Evolutionary conservation across 495 filamentous ascomycete genomes (phyloP).

Genomic region (Filosporella fistucella): DNA sequence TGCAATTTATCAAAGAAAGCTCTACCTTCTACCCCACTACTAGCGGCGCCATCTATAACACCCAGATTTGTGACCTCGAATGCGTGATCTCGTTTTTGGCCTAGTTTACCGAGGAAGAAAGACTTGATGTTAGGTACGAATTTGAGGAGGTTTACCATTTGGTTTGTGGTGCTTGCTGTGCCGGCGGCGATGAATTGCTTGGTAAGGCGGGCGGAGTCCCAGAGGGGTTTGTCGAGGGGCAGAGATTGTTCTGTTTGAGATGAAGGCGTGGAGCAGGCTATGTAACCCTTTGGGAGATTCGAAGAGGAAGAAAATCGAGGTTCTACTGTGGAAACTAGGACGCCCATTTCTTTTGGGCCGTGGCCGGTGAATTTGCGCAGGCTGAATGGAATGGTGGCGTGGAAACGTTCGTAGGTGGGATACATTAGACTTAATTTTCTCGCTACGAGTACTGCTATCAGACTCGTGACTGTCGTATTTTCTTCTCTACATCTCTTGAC

Average conservation of each 20-base stretch:
- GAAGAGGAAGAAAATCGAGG: not conserved
- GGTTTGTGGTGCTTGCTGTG: not conserved
- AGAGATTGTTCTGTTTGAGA: not conserved
- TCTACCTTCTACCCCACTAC: not conserved
- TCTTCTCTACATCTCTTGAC: slow-evolving; percentile 3
- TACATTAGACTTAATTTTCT: not conserved
- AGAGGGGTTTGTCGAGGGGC: not conserved
- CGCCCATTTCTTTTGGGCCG: not conserved
- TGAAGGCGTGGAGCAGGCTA: not conserved
- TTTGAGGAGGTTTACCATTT: slow-evolving; percentile 1
- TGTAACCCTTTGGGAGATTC: not conserved
- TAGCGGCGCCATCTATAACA: slow-evolving; percentile 3
- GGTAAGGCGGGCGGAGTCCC: not conserved
- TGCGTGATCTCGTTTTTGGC: not conserved
- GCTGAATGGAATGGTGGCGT: not conserved
- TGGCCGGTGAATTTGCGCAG: slow-evolving; percentile 7
- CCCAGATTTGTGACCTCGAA: slow-evolving; percentile 12
- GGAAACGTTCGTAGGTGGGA: slow-evolving; percentile 1
- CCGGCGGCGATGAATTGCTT: slow-evolving; percentile 2
- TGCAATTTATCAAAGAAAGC: slow-evolving; percentile 1
- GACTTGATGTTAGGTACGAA: not conserved
- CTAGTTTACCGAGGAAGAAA: slow-evolving; percentile 3
- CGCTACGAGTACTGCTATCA: not conserved
- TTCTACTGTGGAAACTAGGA: not conserved
- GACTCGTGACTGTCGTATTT: slow-evolving; percentile 1